Evolutionary conservation across 2,329 filamentous ascomycete species (phyloP), one percentile per base, ranked within the genome.

Genomic region (Rhynchosporium agropyri): DNA sequence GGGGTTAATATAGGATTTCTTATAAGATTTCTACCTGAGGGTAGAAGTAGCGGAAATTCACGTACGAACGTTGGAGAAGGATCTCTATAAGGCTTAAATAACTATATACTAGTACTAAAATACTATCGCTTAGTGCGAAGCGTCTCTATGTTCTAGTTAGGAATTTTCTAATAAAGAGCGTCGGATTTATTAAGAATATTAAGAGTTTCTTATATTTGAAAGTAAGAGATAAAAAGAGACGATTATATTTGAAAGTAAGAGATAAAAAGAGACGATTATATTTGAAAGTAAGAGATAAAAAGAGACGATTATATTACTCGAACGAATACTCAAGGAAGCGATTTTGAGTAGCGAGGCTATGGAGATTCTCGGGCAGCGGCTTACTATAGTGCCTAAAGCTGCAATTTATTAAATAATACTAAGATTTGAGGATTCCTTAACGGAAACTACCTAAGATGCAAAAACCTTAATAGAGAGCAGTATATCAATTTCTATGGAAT

Each of bases 1-100:
- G 40, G 61, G 49, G 46, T 63, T 43, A 40, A 61, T 38, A 31
- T 65, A 40, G 63, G 58, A 63, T 63, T 65, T 65, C 58, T 61
- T 65, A 13, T 12, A 43, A 43, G 40, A 43, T 12, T 43, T 43
- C 40, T 43, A 43, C 12, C 40, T 43, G 40, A 20, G 43, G 43
- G 43, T 45, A 28, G 58, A 65, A 58, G 31, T 48, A 58, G 38
- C 54, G 9, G n/a, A 56, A 20, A 45, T 59, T 20, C 33, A 56
- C 49, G 51, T 61, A 42, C 57, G 48, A 40, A 61, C 51, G 46
- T 50, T 63, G 38, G 58, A 65, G 61, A 54, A 51, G 15, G 57
- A 65, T 54, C 51, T 58, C 50, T 50, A 49, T 42, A 33, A 63
- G 58, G 61, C 55, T 55, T 13, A 55, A 60, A 38, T 3, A 54